Conservation (phyloP, 2,329 filamentous ascomycete species). For the Penicillium glabrum region DNA sequence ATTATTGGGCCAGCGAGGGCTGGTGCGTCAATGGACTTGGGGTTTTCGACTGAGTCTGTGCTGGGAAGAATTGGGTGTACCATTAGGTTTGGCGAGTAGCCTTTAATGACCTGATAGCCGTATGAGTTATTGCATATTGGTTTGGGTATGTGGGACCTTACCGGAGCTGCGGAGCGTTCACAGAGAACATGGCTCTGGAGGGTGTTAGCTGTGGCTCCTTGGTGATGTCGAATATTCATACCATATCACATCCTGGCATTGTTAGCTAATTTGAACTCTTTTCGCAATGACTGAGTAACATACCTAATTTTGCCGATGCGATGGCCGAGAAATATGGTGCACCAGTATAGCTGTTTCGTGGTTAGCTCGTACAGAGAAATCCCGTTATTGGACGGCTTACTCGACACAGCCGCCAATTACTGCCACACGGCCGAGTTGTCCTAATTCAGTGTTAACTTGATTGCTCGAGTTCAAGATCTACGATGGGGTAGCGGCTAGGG, state of each 20-base stretch:
- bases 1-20: slow-evolving; percentile 70
- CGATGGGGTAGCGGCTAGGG: not conserved
- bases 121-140: not conserved
- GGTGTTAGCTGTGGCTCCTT: slow-evolving; percentile 14
- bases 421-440: slow-evolving; percentile 85
- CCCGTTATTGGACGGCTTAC: slow-evolving; percentile 28
- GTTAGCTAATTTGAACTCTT: slow-evolving; percentile 9
- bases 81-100: slow-evolving; percentile 97
- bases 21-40: slow-evolving; percentile 52
- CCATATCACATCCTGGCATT: slow-evolving; percentile 69
- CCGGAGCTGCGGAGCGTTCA: slow-evolving; percentile 75
- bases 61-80: slow-evolving; percentile 95
- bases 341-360: slow-evolving; percentile 69
- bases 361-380: slow-evolving; percentile 9
- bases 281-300: slow-evolving; percentile 4
- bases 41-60: slow-evolving; percentile 52
- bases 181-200: slow-evolving; percentile 80
- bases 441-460: slow-evolving; percentile 46
- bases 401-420: slow-evolving; percentile 95
- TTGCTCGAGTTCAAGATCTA: not conserved
- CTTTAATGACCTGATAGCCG: slow-evolving; percentile 75
- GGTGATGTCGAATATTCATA: slow-evolving; percentile 40
- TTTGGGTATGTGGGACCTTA: slow-evolving; percentile 21
- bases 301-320: slow-evolving; percentile 84
- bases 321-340: slow-evolving; percentile 98